Evolutionary conservation across 305 asterid genomes (phyloP), one percentile per base, ranked within the genome.

Genomic region (Vinca major): DNA sequence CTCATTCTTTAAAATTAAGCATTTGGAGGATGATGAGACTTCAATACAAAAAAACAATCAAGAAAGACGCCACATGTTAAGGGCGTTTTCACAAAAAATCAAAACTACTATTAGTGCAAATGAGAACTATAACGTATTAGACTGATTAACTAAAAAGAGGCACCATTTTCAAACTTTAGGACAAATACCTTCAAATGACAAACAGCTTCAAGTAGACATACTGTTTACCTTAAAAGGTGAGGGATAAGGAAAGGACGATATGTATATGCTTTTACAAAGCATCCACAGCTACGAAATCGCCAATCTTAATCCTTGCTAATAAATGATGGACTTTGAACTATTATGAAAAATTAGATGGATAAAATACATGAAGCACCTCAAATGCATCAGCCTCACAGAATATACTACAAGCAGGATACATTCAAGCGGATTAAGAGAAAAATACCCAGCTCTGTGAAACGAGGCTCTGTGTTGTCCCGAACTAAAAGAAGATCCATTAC

Each of bases 391-490:
- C 40, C 54, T 1, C 41, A 52, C 40, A 69, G 26, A 70, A 54
- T 60, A 71, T 52, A 45, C 21, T 16, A 48, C 51, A 50, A 40
- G 62, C 43, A 73, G 62, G 58, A 45, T 43, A 63, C 47, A 58
- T 51, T 53, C 45, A 39, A 55, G 7, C 33, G 37, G n/a, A 45
- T 2, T 6, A 58, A 66, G 66, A 53, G 51, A 55, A 62, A 19
- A 62, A 26, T 80, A 83, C 85, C 81, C n/a, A 83, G 72, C 69
- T 83, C 77, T 62, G 87, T 77, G 74, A 83, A 44, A 45, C 60
- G 74, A 57, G 82, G 85, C 63, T 76, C 79, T 62, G 78, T 77
- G 62, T 74, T 79, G 50, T 72, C 77, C 40, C 69, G 75, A 65
- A 62, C 49, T 54, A 57, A 70, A 65, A 83, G 82, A 21, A 75